These are phyloP conservation scores for Fusarium penzigii DNA, from an alignment of 2,329 filamentous ascomycete species.

Conservation along the genomic window DNA sequence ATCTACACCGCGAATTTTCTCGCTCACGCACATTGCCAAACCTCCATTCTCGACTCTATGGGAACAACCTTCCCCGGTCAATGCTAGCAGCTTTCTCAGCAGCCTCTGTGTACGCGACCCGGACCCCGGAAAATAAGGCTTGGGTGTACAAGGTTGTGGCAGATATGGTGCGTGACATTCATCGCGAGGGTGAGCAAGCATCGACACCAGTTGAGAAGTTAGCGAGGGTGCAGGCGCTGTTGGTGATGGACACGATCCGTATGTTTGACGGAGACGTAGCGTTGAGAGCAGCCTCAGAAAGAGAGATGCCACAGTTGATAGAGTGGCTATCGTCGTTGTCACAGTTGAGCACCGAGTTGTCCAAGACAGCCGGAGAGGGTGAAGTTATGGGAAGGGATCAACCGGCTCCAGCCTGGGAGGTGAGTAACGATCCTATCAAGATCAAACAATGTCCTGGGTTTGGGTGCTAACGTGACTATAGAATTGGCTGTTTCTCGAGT, in stretches of 20 bases:
- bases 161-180: conserved; percentile 40
- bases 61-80: conserved; percentile 38
- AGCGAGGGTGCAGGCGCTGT: conserved; percentile 44
- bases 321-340: conserved; percentile 40
- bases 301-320: conserved; percentile 38
- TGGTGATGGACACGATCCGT: conserved; percentile 43
- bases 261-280: conserved; percentile 46
- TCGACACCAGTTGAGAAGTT: conserved; percentile 40
- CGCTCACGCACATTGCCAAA: conserved; percentile 41
- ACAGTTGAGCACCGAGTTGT: conserved; percentile 36
- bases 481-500: conserved; percentile 46
- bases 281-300: conserved; percentile 42
- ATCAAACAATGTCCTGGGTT: background rate
- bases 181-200: conserved; percentile 35
- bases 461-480: conserved; percentile 5
- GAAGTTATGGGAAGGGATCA: conserved; percentile 28
- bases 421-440: conserved; percentile 14
- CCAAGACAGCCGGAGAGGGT: conserved; percentile 25
- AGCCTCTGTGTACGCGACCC: conserved; percentile 40
- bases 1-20: conserved; percentile 38
- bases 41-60: conserved; percentile 46
- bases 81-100: conserved; percentile 43
- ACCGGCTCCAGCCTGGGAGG: conserved; percentile 46
- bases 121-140: conserved; percentile 38
- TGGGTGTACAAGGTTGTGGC: conserved; percentile 42